Evolutionary conservation across 306 rosid species (phyloP), one percentile per base, ranked within the genome.

Genomic region (Amphicarpaea edgeworthii): DNA sequence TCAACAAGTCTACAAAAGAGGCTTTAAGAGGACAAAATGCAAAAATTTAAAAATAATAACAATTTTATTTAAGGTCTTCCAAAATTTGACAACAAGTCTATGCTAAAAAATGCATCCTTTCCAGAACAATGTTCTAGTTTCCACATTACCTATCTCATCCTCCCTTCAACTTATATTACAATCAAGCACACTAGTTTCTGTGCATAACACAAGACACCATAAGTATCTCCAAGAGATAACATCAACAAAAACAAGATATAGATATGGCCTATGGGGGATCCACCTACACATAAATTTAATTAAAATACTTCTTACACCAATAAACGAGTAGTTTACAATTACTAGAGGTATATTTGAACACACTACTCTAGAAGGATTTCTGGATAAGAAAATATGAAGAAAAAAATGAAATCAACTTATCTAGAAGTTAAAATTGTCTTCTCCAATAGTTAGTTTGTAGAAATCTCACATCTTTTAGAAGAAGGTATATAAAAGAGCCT

Each of bases 61-160:
- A 9, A 67, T 3, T 37, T 26, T 12, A 26, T 24, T 60, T 10
- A 41, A 41, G 9, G 50, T 47, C 24, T 28, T 19, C 12, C n/a
- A 68, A 72, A 58, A 12, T 26, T 72, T 50, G 50, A 37, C 51
- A n/a, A 32, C 62, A 40, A 1, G 24, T 75, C 41, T 11, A 34
- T 8, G 47, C 50, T 57, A 8, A 74, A 16, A 61, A 28, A 54
- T 20, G 42, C 23, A 6, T 8, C 28, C 26, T 34, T 51, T 55
- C 47, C 4, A 59, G 40, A 58, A 55, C 65, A 74, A 46, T 15
- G 20, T 47, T 72, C 53, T 17, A 42, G 40, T 67, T 73, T 32
- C 69, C 43, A 17, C 65, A 43, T 60, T 40, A 53, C 64, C 34
- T 40, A 70, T 80, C 47, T 55, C 61, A 57, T 20, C 54, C 69